phyloP scores from a whole-genome alignment of 2,329 filamentous ascomycete species.

The Ceratocystis ficicola region DNA sequence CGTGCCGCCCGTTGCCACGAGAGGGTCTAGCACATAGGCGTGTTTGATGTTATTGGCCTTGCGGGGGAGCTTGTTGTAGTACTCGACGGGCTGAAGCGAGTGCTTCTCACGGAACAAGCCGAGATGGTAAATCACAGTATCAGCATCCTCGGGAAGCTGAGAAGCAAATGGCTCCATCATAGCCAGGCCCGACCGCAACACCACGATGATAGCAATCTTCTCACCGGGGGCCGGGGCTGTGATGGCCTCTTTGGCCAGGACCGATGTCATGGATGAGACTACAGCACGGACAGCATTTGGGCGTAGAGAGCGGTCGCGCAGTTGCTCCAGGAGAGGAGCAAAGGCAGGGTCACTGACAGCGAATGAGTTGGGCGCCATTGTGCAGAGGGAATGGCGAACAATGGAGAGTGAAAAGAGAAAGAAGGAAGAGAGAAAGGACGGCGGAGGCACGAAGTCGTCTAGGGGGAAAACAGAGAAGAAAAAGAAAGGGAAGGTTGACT shows the following conservation, averaged over 20 bases:
- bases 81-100: constrained; percentile 81
- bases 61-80: constrained; percentile 93
- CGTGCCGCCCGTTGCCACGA: constrained; percentile 89
- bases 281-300: constrained; percentile 24
- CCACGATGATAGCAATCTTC: constrained; percentile 28
- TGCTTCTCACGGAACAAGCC: constrained; percentile 86
- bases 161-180: constrained; percentile 44
- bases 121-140: constrained; percentile 81
- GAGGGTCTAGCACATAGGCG: constrained; percentile 77
- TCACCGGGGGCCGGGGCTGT: constrained; percentile 24
- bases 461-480: neutral
- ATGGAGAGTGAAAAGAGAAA: neutral
- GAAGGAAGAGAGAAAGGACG: neutral
- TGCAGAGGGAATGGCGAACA: neutral
- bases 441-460: neutral
- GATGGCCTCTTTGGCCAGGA: constrained; percentile 25
- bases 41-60: constrained; percentile 42
- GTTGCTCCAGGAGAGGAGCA: constrained; percentile 18
- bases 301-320: constrained; percentile 23
- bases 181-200: constrained; percentile 31
- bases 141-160: constrained; percentile 65
- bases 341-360: constrained; percentile 18
- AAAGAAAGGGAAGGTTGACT: neutral
- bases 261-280: constrained; percentile 25
- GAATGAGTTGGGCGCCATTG: constrained; percentile 18